These are phyloP conservation scores for Mrakia frigida DNA, from an alignment of 768 basidiomycete genomes.

Conservation along the genomic window DNA sequence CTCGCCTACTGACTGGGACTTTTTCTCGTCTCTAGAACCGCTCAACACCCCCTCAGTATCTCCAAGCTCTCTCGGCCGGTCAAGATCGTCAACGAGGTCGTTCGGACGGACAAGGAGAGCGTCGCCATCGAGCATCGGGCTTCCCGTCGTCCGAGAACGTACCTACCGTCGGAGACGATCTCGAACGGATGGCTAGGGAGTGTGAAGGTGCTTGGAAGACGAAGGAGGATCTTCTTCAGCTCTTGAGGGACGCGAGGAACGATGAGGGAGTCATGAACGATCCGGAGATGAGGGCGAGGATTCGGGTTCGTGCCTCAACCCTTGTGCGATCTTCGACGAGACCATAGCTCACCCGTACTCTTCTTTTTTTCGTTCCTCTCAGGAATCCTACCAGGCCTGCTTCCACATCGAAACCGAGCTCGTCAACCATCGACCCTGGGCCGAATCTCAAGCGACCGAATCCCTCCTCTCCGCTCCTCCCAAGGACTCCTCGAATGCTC, in stretches of 20 bases:
- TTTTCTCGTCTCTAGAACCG: not conserved
- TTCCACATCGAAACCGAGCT: slow-evolving; percentile 26
- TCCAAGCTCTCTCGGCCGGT: slow-evolving; percentile 2
- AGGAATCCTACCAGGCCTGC: slow-evolving; percentile 24
- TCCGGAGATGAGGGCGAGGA: slow-evolving; percentile 7
- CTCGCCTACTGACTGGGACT: not conserved
- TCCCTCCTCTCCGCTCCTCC: slow-evolving; percentile 22
- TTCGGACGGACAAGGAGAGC: not conserved
- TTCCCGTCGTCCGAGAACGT: slow-evolving; percentile 6
- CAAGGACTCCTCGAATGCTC: not conserved
- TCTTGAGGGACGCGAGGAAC: slow-evolving; percentile 5
- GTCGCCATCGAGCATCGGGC: not conserved
- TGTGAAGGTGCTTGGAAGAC: slow-evolving; percentile 18
- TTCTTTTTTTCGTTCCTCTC: not conserved
- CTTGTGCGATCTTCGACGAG: not conserved
- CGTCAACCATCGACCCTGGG: slow-evolving; percentile 31
- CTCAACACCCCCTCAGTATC: not conserved
- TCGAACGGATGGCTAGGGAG: slow-evolving; percentile 24
- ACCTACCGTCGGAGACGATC: slow-evolving; percentile 18
- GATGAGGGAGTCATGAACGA: not conserved
- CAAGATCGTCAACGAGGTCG: not conserved
- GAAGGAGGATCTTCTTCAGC: slow-evolving; percentile 13
- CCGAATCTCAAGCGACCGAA: slow-evolving; percentile 26
- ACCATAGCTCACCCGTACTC: not conserved
- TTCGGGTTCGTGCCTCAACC: not conserved